Base-by-base conservation (phyloP, 2,329 filamentous ascomycete genomes). In the Colletotrichum eremochloae region DNA sequence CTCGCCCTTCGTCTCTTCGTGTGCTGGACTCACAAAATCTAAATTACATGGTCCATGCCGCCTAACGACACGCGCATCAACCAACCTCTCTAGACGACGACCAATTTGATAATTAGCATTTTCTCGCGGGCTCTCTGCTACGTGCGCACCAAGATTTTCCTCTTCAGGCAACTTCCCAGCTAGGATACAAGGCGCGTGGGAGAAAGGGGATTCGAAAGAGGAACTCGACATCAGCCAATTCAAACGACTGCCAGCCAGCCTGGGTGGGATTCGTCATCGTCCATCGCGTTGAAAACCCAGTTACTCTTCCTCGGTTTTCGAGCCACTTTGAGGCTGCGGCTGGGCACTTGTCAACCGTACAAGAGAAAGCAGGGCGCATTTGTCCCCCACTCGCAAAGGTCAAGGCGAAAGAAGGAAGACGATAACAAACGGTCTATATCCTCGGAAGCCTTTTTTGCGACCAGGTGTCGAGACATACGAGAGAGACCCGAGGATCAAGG, bases 21-120 rank as follows among this genome's bases (percentile, higher is more conserved):
- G 76, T 82, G 83, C 82, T 83, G 82, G 83, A 78, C 77, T 75
- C 75, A 72, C 78, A 82, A 84, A 84, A 84, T 84, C 80, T 82
- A 82, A 81, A 76, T 81, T 79, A 80, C 79, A 81, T 80, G 79
- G 77, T 81, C 78, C 77, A 83, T 84, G 83, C 83, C 83, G 79
- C 79, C 75, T 79, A 75, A 78, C 78, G 75, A 79, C 75, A 80
- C 77, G 77, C 74, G 76, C 76, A 75, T 42, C 67, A 75, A 70
- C 71, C 65, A 71, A 74, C 62, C 75, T 82, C 79, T 61, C 80
- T 81, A 84, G 82, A 82, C 77, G 78, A 79, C 78, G 8, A 74
- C 74, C 75, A 72, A 70, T 70, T 68, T 77, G 71, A 74, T 68
- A 75, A 76, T 72, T 75, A 78, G 79, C 76, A 75, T 76, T 71